phyloP scores from a whole-genome alignment of 176 grass and related monocot genomes.

The Echinochloa phyllopogon region DNA sequence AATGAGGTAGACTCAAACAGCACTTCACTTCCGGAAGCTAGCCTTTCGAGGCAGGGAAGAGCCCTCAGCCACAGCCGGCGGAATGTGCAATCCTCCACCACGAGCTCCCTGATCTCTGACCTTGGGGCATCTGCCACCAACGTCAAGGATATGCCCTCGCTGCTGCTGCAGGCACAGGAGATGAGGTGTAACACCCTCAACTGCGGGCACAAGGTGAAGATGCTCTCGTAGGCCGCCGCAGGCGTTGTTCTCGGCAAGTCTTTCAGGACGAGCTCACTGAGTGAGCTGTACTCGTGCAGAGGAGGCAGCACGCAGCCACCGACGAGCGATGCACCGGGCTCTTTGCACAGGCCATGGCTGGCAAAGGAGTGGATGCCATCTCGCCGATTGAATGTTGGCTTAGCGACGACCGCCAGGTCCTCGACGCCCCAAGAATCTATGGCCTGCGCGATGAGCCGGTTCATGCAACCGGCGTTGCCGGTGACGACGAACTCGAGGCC shows the following conservation, averaged over 20 bases:
- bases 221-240: neutral
- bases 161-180: neutral
- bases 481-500: slow-evolving; percentile 1
- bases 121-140: neutral
- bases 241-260: neutral
- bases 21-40: neutral
- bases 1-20: neutral
- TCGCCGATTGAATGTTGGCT: neutral
- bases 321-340: neutral
- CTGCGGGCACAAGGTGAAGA: slow-evolving; percentile 16
- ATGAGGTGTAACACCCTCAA: neutral
- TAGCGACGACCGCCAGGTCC: slow-evolving; percentile 11
- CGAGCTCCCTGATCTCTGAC: slow-evolving; percentile 22
- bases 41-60: slow-evolving; percentile 18
- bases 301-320: neutral
- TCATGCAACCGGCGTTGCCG: neutral
- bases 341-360: slow-evolving; percentile 23
- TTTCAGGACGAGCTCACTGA: neutral
- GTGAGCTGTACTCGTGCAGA: neutral
- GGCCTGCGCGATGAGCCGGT: slow-evolving; percentile 7
- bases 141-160: neutral
- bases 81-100: neutral
- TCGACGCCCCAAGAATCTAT: slow-evolving; percentile 31
- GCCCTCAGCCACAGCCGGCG: neutral
- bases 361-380: neutral